Percentiles rank a stretch among this genome's conserved stretches.
Conservation (phyloP, 2,329 filamentous ascomycete genomes). For the Sclerotinia borealis region DNA sequence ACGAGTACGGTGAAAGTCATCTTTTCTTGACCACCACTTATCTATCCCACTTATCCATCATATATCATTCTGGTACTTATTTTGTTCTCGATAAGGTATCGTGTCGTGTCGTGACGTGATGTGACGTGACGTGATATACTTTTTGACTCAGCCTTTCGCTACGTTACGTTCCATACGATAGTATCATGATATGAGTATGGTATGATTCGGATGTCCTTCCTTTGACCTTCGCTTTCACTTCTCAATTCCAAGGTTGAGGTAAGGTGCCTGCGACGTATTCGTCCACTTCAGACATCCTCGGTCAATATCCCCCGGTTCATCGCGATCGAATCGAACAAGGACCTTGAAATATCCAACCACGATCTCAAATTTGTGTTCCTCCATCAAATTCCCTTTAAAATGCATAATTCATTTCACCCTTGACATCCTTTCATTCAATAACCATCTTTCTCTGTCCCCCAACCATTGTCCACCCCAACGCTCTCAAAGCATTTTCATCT, state of each 20-base stretch:
- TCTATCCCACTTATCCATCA: no score
- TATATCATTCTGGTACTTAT: background rate
- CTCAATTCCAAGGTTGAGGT: background rate
- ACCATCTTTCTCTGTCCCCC: constrained; percentile 60
- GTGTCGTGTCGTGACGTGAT: no score
- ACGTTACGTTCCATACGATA: background rate
- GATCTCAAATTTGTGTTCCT: background rate
- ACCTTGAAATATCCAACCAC: background rate
- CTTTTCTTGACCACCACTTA: no score
- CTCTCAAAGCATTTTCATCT: constrained; percentile 59
- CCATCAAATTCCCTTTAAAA: background rate
- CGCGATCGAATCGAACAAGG: background rate
- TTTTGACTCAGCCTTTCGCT: background rate
- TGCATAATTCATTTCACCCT: background rate
- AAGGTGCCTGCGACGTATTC: background rate
- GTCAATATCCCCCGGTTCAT: background rate
- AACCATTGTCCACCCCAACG: constrained; percentile 58
- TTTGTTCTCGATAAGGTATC: background rate
- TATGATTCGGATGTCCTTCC: background rate
- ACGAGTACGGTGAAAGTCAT: no score
- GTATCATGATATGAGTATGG: background rate
- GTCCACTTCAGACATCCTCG: background rate
- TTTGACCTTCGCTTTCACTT: no score
- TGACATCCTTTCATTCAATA: constrained; percentile 47
- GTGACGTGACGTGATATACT: background rate